Percentiles rank a stretch among this genome's conserved stretches.
phyloP scores from a whole-genome alignment of 129 eudicot genomes.

The carrot (Daucus carota) region DH1_v3.0 NC_030381.2:46891501-46892000 shows the following conservation, averaged over 20 bases:
- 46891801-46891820: neutral
- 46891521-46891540: too few species aligned
- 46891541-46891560: too few species aligned
- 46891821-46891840: neutral
- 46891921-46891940: neutral
- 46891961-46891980: slow-evolving; percentile 91
- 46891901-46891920: neutral
- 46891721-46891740: neutral
- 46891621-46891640: too few species aligned
- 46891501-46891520: too few species aligned
- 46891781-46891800: neutral
- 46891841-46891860: neutral
- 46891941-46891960: neutral
- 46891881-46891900: neutral
- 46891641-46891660: too few species aligned
- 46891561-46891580: too few species aligned
- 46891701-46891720: neutral
- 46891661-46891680: too few species aligned
- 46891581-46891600: too few species aligned
- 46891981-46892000: slow-evolving; percentile 74
- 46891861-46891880: neutral
- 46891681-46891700: neutral
- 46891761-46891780: neutral
- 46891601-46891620: too few species aligned
- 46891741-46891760: neutral